A percentile compares a stretch with the other conserved stretches of the same genome.
These are phyloP conservation scores for Croton laevigatus DNA, from an alignment of 441 rosid species.

Conservation along the genomic window DNA sequence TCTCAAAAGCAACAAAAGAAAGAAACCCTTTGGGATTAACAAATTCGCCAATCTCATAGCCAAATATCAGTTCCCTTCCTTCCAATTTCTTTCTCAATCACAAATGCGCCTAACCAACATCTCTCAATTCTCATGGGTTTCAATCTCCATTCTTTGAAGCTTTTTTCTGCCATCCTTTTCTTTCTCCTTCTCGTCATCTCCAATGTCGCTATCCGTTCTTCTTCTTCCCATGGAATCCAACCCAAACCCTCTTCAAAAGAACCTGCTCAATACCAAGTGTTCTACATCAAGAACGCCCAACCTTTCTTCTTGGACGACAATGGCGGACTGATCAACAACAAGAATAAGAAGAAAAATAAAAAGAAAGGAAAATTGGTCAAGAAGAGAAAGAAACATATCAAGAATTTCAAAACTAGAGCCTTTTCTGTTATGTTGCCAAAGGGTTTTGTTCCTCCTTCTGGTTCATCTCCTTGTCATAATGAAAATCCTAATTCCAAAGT, in stretches of 20 bases:
- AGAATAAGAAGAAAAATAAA: constrained; percentile 13
- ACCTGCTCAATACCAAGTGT: constrained; percentile 22
- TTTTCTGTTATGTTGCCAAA: constrained; percentile 79
- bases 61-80: neutral
- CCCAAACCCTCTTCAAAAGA: constrained; percentile 8
- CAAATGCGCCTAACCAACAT: constrained; percentile 19
- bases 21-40: constrained; percentile 21
- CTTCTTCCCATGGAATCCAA: constrained; percentile 21
- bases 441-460: constrained; percentile 77
- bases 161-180: constrained; percentile 17
- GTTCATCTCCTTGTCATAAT: constrained; percentile 80
- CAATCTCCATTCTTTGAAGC: constrained; percentile 11
- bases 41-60: constrained; percentile 27
- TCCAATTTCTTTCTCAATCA: neutral
- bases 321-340: neutral
- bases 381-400: constrained; percentile 32
- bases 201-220: constrained; percentile 1
- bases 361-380: constrained; percentile 17
- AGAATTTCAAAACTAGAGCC: constrained; percentile 32
- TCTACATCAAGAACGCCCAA: constrained; percentile 36
- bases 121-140: constrained; percentile 31
- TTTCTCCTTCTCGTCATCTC: constrained; percentile 19
- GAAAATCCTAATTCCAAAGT: constrained; percentile 41
- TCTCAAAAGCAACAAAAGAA: constrained; percentile 16
- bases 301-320: constrained; percentile 33